Base-by-base conservation (phyloP, 768 basidiomycete species). In the Dentipellis sp. region DNA sequence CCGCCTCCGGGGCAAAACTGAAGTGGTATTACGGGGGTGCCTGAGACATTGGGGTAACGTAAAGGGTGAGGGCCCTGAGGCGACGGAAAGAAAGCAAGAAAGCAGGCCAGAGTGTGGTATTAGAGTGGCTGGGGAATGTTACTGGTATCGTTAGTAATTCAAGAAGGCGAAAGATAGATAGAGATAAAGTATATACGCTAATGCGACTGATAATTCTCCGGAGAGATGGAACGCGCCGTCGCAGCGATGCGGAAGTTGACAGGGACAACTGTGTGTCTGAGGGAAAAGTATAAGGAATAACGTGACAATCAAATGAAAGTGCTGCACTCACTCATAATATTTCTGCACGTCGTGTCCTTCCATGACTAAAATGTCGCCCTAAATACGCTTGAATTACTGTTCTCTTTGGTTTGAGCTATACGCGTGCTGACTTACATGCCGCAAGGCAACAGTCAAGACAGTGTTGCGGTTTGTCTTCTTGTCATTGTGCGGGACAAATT, bases 341-440 rank as follows among this genome's bases (percentile, higher is more conserved):
- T 80, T 72, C 63, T 91, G 88, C 9, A 91, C 76, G 4, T 68
- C 77, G 4, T 74, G 71, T 5, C 88, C 87, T 37, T 89, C 82
- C 88, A 90, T 91, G 10, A 90, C 78, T 52, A 91, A 68, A 16
- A 90, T 73, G 61, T 91, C 89, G 3, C 88, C 88, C 86, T 90
- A 62, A 3, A 50, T 9, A 14, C 42, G n/a, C n/a, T n/a, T n/a
- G n/a, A n/a, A n/a, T n/a, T n/a, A n/a, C n/a, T n/a, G n/a, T n/a
- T n/a, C n/a, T n/a, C n/a, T n/a, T n/a, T n/a, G 39, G 39, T 40
- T 16, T 46, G 29, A n/a, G 50, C 57, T 52, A n/a, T 46, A 11
- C 9, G 17, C 22, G n/a, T 37, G 1, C 19, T 14, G 35, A 63
- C 72, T 63, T 61, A 89, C 89, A 66, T 91, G 88, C 21, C 82